Base-by-base conservation (phyloP, 2,329 filamentous ascomycete genomes). In the Epichloe gansuensis region DNA sequence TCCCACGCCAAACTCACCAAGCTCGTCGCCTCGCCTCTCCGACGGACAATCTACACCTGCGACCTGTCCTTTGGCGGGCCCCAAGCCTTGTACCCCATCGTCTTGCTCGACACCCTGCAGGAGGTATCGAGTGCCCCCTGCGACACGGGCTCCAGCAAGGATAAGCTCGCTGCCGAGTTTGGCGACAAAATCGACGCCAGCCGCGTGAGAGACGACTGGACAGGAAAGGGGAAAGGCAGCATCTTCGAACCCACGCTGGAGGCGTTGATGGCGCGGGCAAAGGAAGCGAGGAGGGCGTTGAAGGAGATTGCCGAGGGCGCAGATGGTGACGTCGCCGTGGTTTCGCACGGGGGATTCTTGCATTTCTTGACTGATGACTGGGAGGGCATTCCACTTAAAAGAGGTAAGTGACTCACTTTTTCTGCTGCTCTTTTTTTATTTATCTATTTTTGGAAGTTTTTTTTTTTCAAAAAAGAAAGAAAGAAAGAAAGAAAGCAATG, bases 301-400 rank as follows among this genome's bases (percentile, higher is more conserved):
- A 64, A 76, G 15, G 68, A 75, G 42, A 61, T 70, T 49, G 64
- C 64, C 1, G 68, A 62, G 1, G 54, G 59, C 1, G 62, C 57
- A 0, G 81, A 86, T 60, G 72, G 70, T 3, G 78, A 91, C 59
- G 78, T 95, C 31, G 80, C 84, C 0, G 74, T 89, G 2, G 87
- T 94, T 7, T 85, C 87, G 3, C 89, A 95, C 61, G 89, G 89
- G 2, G 87, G 85, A 1, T 86, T 90, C 59, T 64, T 95, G 60
- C 89, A 95, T 65, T 94, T 88, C 61, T 70, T 95, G 56, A 93
- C 87, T 0, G 80, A 89, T 58, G 89, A 95, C 61, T 94, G 83
- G 80, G 73, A 80, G 51, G 85, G 81, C 42, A 75, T 77, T 25
- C 64, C 68, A 60, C 60, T 72, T 3, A 59, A 60, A 0, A 56